phyloP scores from a whole-genome alignment of 345 rosid genomes.

The Brassica cretica region DNA sequence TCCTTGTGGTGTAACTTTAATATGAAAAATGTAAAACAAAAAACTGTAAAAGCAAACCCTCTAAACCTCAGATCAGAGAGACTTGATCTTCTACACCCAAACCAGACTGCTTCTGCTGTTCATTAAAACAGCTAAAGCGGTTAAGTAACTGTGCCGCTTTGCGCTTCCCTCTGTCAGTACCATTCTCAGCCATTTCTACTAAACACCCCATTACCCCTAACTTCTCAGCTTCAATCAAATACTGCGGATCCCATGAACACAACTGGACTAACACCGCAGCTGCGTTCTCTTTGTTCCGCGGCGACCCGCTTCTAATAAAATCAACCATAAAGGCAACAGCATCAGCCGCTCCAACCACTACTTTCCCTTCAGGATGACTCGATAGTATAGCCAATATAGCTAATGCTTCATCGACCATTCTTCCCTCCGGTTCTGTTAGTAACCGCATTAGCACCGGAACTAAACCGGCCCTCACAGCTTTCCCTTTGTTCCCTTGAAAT shows the following conservation, averaged over 20 bases:
- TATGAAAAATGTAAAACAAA: not conserved
- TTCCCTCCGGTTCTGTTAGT: constrained; percentile 63
- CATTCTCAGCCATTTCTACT: constrained; percentile 72
- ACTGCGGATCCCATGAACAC: constrained; percentile 63
- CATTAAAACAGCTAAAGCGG: constrained; percentile 63
- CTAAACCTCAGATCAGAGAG: not conserved
- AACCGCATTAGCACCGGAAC: constrained; percentile 61
- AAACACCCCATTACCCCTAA: constrained; percentile 65
- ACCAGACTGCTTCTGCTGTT: constrained; percentile 28
- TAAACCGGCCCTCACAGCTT: constrained; percentile 83
- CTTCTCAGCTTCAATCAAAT: constrained; percentile 70
- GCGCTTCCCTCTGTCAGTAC: constrained; percentile 88
- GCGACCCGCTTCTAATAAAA: constrained; percentile 64
- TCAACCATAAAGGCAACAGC: constrained; percentile 65
- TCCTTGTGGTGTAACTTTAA: not conserved
- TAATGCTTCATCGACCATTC: constrained; percentile 76
- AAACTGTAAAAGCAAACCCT: not conserved
- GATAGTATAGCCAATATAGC: constrained; percentile 69
- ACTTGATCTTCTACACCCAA: constrained; percentile 27
- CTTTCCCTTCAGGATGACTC: constrained; percentile 66
- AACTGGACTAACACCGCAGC: constrained; percentile 83
- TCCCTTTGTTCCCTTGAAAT: constrained; percentile 90
- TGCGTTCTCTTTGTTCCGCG: constrained; percentile 67
- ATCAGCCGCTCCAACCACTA: constrained; percentile 60
- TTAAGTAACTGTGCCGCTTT: constrained; percentile 87